phyloP scores from a whole-genome alignment of 768 basidiomycete species.

The Boletus sensibilis region DNA sequence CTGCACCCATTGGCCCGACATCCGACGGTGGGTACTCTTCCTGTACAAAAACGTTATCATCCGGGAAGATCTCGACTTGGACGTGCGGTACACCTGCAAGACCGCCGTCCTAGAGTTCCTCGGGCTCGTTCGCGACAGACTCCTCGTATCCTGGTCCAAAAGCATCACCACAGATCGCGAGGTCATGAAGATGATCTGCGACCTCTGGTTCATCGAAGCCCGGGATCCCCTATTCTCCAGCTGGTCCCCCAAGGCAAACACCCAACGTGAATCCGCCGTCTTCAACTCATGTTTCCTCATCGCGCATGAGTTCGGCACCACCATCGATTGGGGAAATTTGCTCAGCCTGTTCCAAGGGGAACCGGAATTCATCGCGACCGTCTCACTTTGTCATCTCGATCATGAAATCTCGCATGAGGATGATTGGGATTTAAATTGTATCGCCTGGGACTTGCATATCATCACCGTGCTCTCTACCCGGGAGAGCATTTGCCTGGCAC shows the following conservation, averaged over 20 bases:
- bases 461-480: conserved; percentile 22
- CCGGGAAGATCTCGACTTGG: conserved; percentile 1
- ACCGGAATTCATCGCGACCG: conserved; percentile 18
- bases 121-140: conserved; percentile 25
- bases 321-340: conserved; percentile 26
- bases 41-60: conserved; percentile 18
- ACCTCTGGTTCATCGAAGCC: conserved; percentile 30
- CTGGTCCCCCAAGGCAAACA: conserved; percentile 4
- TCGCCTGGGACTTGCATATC: conserved; percentile 33
- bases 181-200: conserved; percentile 29
- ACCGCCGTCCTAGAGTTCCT: conserved; percentile 27
- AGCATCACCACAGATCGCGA: conserved; percentile 23
- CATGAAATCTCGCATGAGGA: conserved; percentile 20
- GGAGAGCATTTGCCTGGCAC: conserved; percentile 14
- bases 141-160: conserved; percentile 29
- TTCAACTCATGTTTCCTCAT: conserved; percentile 30
- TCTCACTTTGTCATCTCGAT: conserved; percentile 26
- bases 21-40: conserved; percentile 30
- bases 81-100: conserved; percentile 24
- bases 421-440: conserved; percentile 21
- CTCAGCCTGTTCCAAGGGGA: conserved; percentile 23
- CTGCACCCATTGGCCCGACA: conserved; percentile 20
- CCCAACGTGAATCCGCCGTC: conserved; percentile 31
- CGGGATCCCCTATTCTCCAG: conserved; percentile 25
- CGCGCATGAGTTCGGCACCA: conserved; percentile 18